Base-by-base conservation (phyloP, 352 stramenopile genomes). In the Pythium phragmitis region DNA sequence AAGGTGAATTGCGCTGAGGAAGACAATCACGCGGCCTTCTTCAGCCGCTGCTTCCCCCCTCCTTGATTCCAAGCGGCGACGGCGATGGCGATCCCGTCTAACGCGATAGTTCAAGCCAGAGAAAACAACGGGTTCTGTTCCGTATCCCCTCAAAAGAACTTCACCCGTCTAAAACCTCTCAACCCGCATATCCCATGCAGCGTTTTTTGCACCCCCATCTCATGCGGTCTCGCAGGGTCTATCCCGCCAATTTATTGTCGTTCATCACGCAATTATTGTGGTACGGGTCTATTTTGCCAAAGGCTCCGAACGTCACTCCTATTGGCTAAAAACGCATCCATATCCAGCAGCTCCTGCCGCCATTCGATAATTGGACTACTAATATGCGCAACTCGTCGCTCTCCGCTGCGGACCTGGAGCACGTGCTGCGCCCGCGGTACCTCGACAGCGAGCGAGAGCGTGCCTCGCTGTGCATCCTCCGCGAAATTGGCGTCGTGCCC, bases 361-460 rank as follows among this genome's bases (percentile, higher is more conserved):
- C 45, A 26, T 3, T 50, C 45, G 9, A 50, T 30, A 43, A 17
- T 50, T n/a, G 19, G 17, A 14, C 45, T 6, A 3, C 7, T 2
- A 45, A 14, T 23, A 63, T 67, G 65, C 58, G 43, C 57, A 67
- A 63, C 53, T 33, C 60, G 47, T 58, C 51, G 39, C 53, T 51
- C 12, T 21, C 60, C 19, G 16, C 48, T 39, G 28, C 57, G 21
- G 61, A 60, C 36, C 58, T 74, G 19, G 63, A 82, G 57, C 67
- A 85, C 57, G 63, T 68, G 63, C 55, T 89, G 51, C 79, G 77
- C 28, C 73, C 74, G 51, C 80, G 77, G 34, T 92, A 88, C 60
- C 77, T 90, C 34, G 84, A 92, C 68, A 79, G 73, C 60, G 51
- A 69, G 19, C 74, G 69, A 17, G 80, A 92, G 67, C 75, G 78